Evolutionary conservation across 345 rosid genomes (phyloP).

Genomic region (Lumnitzera littorea): DNA sequence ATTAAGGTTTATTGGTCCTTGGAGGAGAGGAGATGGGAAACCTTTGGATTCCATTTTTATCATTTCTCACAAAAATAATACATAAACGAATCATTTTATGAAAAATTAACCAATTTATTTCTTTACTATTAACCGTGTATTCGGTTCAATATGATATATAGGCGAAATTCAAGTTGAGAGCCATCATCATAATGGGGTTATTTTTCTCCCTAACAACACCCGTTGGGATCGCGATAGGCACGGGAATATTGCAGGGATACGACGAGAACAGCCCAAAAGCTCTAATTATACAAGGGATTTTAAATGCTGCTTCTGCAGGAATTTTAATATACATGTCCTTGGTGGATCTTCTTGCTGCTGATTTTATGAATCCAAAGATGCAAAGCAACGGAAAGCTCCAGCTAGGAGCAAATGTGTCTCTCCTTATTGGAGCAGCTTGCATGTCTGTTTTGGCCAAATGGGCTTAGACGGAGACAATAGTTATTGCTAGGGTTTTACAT

Average conservation of each 20-base stretch:
- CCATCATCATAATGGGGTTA: constrained; percentile 48
- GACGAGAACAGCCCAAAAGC: constrained; percentile 37
- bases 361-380: constrained; percentile 52
- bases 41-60: too few species aligned
- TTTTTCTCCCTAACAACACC: constrained; percentile 70
- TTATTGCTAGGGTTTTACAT: too few species aligned
- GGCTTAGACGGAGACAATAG: constrained; percentile 16
- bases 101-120: constrained; percentile 10
- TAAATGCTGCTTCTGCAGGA: constrained; percentile 64
- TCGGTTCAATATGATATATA: not conserved
- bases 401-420: constrained; percentile 40
- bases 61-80: too few species aligned
- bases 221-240: constrained; percentile 56
- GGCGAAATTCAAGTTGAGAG: constrained; percentile 47
- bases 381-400: constrained; percentile 46
- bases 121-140: too few species aligned
- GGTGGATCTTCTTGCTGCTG: constrained; percentile 73
- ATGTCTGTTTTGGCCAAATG: constrained; percentile 66
- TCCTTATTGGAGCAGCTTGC: constrained; percentile 46
- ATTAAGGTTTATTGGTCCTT: too few species aligned
- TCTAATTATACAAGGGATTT: constrained; percentile 43
- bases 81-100: constrained; percentile 16
- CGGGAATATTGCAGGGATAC: constrained; percentile 41
- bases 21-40: too few species aligned
- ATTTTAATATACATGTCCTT: constrained; percentile 73